Evolutionary conservation across 768 basidiomycete species (phyloP).

Genomic region (Thelephora ganbajun): DNA sequence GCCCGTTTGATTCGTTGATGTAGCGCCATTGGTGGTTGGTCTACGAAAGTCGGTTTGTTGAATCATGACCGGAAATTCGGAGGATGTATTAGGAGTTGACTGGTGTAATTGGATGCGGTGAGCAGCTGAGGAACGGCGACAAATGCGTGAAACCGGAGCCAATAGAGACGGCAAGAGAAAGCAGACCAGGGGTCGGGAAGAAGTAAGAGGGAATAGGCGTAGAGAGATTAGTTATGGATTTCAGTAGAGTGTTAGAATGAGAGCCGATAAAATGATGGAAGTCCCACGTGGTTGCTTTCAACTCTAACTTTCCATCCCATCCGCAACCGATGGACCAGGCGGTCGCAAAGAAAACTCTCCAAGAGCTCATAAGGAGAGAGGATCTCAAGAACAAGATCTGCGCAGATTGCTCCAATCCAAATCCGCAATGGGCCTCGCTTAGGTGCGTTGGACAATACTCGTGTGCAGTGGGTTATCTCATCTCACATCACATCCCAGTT

Average conservation of each 20-base stretch:
- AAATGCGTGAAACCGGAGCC: conserved; percentile 2
- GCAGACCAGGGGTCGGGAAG: conserved; percentile 3
- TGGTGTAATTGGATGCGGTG: conserved; percentile 10
- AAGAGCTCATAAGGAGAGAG: conserved; percentile 59
- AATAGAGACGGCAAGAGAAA: conserved; percentile 3
- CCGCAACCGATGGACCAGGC: conserved; percentile 33
- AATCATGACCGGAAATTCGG: conserved; percentile 32
- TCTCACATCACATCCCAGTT: background rate
- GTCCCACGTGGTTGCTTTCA: background rate
- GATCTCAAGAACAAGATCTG: conserved; percentile 67
- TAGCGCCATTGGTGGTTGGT: conserved; percentile 14
- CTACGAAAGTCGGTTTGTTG: conserved; percentile 44
- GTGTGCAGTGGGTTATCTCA: background rate
- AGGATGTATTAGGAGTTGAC: conserved; percentile 5
- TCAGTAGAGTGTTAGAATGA: background rate
- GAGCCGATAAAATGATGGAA: background rate
- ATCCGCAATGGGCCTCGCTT: conserved; percentile 89
- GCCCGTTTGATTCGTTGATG: conserved; percentile 11
- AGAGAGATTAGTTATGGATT: background rate
- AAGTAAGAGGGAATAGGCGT: conserved; percentile 4
- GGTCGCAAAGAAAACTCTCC: conserved; percentile 55
- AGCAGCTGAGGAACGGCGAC: background rate
- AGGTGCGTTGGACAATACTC: conserved; percentile 28
- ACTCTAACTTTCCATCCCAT: background rate
- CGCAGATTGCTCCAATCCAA: conserved; percentile 76